phyloP scores from a whole-genome alignment of 2,329 filamentous ascomycete species.

The Trichoderma koningii region DNA sequence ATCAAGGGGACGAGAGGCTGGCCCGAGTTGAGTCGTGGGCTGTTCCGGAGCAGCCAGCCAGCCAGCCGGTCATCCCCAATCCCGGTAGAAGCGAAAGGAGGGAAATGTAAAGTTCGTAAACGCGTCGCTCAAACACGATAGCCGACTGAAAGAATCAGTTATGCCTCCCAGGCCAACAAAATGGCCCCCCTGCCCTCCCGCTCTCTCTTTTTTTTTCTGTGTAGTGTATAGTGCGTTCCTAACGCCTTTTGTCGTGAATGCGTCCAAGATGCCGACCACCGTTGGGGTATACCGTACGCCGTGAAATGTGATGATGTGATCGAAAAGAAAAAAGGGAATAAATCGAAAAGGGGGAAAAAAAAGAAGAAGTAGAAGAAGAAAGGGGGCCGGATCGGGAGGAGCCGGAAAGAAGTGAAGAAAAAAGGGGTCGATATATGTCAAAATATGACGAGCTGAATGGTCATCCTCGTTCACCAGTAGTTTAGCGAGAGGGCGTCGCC shows the following conservation, averaged over 20 bases:
- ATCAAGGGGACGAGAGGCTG: conserved; percentile 29
- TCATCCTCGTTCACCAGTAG: conserved; percentile 43
- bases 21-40: conserved; percentile 25
- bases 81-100: conserved; percentile 27
- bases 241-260: conserved; percentile 26
- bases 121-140: conserved; percentile 22
- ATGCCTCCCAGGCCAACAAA: conserved; percentile 14
- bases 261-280: conserved; percentile 26
- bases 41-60: conserved; percentile 22
- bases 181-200: not conserved
- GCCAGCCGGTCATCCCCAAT: not conserved
- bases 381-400: not conserved
- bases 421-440: not conserved
- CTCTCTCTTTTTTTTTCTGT: conserved; percentile 20
- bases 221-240: conserved; percentile 24
- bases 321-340: no score
- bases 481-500: conserved; percentile 39
- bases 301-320: conserved; percentile 9
- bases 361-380: conserved; percentile 18
- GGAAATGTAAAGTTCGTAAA: conserved; percentile 22
- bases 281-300: conserved; percentile 40
- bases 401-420: not conserved
- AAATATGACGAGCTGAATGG: conserved; percentile 11
- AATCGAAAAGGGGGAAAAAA: no score
- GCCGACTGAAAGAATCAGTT: conserved; percentile 19